Evolutionary conservation across 2,329 filamentous ascomycete genomes (phyloP).

Genomic region (Ophiocordyceps polyrhachis-furcata): DNA sequence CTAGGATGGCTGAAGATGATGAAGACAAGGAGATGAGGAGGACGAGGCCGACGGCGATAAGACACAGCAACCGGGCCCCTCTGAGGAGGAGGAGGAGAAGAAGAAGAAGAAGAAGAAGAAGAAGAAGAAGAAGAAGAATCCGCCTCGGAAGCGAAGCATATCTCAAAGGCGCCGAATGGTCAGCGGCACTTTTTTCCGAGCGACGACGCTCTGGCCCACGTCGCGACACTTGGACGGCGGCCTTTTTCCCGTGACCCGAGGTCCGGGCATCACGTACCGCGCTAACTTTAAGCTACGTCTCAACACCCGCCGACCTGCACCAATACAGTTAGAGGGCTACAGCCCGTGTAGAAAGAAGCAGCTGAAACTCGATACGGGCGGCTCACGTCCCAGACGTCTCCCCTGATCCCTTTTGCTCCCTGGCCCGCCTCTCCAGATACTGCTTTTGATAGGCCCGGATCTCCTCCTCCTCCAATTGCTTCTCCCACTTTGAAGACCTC

Average conservation of each 20-base stretch:
- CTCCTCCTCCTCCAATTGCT: slow-evolving; percentile 13
- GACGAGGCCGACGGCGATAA: no score
- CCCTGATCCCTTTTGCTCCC: background rate
- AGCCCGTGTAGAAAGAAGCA: background rate
- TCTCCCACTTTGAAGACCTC: slow-evolving; percentile 9
- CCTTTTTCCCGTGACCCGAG: background rate
- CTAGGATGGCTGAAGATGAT: background rate
- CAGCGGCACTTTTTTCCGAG: background rate
- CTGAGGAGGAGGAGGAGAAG: no score
- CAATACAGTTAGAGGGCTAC: background rate
- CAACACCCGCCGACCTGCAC: background rate
- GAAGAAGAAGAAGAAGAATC: no score
- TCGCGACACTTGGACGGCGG: background rate
- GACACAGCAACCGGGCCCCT: no score
- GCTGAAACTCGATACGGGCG: background rate
- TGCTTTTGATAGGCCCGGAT: slow-evolving; percentile 1
- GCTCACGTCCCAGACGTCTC: background rate
- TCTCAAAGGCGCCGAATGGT: background rate
- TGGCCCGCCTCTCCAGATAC: slow-evolving; percentile 8
- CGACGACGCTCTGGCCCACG: background rate
- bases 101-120: no score
- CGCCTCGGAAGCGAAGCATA: background rate
- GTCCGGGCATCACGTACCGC: background rate
- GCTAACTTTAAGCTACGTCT: background rate
- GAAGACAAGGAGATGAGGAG: background rate